phyloP scores from a whole-genome alignment of 2,329 filamentous ascomycete genomes.

The Phaeosphaeriaceae sp. region DNA sequence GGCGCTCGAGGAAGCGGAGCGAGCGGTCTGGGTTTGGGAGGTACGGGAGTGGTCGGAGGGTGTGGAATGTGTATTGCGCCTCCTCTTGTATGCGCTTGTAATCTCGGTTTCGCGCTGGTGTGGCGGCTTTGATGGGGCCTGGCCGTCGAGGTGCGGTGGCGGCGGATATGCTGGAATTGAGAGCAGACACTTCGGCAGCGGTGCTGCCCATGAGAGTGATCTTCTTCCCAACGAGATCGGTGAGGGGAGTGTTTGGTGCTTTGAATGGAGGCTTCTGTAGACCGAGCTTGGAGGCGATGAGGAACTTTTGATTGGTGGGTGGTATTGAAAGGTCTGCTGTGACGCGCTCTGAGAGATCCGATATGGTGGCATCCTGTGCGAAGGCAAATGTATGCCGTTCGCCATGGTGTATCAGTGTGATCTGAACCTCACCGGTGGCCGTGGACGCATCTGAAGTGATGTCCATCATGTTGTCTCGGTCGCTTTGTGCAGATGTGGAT shows the following conservation, averaged over 20 bases:
- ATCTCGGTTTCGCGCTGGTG: conserved; percentile 51
- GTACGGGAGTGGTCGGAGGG: conserved; percentile 75
- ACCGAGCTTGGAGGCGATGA: conserved; percentile 69
- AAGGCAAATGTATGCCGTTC: conserved; percentile 58
- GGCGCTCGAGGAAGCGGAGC: conserved; percentile 73
- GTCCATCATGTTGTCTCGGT: conserved; percentile 20
- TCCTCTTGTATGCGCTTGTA: conserved; percentile 63
- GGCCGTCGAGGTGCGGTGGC: conserved; percentile 49
- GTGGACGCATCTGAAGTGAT: conserved; percentile 10
- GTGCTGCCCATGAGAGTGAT: conserved; percentile 72
- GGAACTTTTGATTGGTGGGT: conserved; percentile 69
- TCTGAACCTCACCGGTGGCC: conserved; percentile 27
- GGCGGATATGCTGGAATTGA: conserved; percentile 51
- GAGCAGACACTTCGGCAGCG: conserved; percentile 64
- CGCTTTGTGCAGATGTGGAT: neutral
- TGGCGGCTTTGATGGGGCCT: conserved; percentile 50
- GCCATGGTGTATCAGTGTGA: conserved; percentile 64
- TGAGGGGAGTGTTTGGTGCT: conserved; percentile 60
- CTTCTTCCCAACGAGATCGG: conserved; percentile 62
- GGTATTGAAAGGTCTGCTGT: conserved; percentile 66
- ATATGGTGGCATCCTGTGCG: conserved; percentile 58
- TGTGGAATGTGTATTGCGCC: conserved; percentile 79
- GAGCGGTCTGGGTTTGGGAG: conserved; percentile 79
- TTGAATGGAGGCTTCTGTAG: conserved; percentile 71
- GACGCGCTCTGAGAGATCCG: conserved; percentile 67